These are phyloP conservation scores for Colletotrichum tanaceti DNA, from an alignment of 2,329 filamentous ascomycete species.

Conservation along the genomic window DNA sequence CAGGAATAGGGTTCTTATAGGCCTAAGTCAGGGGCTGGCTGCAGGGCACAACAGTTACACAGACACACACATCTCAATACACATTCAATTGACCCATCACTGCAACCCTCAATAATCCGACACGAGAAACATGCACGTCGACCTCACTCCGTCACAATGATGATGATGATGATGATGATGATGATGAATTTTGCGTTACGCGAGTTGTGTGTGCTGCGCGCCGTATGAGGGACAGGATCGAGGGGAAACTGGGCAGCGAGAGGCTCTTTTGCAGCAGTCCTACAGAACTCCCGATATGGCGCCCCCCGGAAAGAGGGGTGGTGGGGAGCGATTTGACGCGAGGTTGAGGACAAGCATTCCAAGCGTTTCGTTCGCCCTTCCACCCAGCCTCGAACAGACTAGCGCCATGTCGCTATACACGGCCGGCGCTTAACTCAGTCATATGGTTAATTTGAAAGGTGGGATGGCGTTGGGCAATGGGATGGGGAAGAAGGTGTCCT, in stretches of 20 bases:
- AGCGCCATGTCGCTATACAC: conserved; percentile 25
- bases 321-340: not conserved
- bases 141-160: conserved; percentile 31
- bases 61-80: too few species aligned
- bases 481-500: not conserved
- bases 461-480: conserved; percentile 22
- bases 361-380: conserved; percentile 10
- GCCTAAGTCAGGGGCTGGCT: too few species aligned
- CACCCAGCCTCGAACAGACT: conserved; percentile 13
- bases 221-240: too few species aligned
- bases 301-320: not conserved
- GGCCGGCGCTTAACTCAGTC: conserved; percentile 34
- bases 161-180: not conserved
- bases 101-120: too few species aligned
- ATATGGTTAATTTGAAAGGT: conserved; percentile 30
- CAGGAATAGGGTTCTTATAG: too few species aligned
- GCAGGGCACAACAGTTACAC: too few species aligned
- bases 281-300: not conserved
- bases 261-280: conserved; percentile 12
- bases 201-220: not conserved
- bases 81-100: too few species aligned
- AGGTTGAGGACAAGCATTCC: not conserved
- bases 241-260: not conserved
- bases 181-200: not conserved
- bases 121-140: conserved; percentile 35